Evolutionary conservation across 164 flowering plant species (phyloP), one percentile per base, ranked within the genome.

Genomic region (Tetrastigma voinierianum): DNA sequence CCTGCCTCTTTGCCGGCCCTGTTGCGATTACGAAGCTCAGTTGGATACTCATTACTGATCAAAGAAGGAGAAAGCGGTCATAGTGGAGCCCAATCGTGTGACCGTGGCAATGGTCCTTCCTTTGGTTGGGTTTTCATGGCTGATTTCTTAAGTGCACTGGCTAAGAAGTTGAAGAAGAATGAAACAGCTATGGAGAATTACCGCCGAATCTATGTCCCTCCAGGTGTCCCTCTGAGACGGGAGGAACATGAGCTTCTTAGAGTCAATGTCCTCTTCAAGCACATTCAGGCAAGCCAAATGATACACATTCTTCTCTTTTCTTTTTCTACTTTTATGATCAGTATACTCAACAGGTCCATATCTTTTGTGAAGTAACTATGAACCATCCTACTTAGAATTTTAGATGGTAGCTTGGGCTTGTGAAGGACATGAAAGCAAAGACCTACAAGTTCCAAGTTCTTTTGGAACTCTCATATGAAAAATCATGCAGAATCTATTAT

Each of bases 51-150:
- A 1, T 66, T 89, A 76, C 74, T 85, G 73, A 77, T 87, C n/a
- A 74, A 86, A 84, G 73, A 89, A 87, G 75, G 94, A 87, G 70
- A 89, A 84, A 61, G 46, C 81, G 0, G 72, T 89, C 17, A 65
- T 84, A 1, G 91, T 87, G 75, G 76, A 89, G 75, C 90, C 88
- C n/a, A 77, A 82, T 58, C 86, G 90, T 47, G 91, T 89, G 51
- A 85, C 86, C 2, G 69, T 89, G 88, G 83, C 40, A 62, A 85
- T 71, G 91, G 91, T 24, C 88, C 87, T 67, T 83, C 87, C 13
- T 78, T 85, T 40, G 94, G 91, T 0, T 87, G 88, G 80, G 91
- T 87, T 53, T 81, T 81, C 77, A 87, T 87, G 94, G 76, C 79
- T 2, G 91, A 87, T 21, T 89, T 87, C 71, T 72, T 89, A 59